These are phyloP conservation scores for Coffea humblotiana DNA, from an alignment of 305 asterid species.

Conservation along the genomic window DNA sequence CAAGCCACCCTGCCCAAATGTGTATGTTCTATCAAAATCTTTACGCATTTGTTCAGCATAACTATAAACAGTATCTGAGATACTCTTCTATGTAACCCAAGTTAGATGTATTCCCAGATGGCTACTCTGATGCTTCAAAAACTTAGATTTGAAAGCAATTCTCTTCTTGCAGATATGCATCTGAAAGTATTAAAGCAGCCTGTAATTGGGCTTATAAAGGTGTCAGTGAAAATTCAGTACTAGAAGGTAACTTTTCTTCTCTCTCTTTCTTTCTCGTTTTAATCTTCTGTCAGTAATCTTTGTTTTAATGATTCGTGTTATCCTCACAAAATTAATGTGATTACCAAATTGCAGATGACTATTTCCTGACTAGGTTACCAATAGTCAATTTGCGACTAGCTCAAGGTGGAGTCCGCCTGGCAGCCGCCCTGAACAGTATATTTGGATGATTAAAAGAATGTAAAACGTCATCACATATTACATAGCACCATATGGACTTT, in stretches of 20 bases:
- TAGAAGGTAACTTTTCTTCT: constrained; percentile 44
- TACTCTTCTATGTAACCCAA: background rate
- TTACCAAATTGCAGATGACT: constrained; percentile 55
- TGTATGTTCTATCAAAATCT: constrained; percentile 36
- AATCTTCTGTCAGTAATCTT: background rate
- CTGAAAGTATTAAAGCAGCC: constrained; percentile 87
- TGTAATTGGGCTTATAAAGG: constrained; percentile 87
- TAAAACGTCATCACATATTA: background rate
- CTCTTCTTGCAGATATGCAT: constrained; percentile 55
- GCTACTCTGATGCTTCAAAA: background rate
- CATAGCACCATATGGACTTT: background rate
- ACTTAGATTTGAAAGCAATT: background rate
- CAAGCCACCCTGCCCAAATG: constrained; percentile 62
- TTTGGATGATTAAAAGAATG: constrained; percentile 41
- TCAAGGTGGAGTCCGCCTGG: constrained; percentile 86
- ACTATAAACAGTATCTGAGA: background rate
- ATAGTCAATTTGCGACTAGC: constrained; percentile 68
- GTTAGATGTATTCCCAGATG: background rate
- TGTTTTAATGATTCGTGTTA: background rate
- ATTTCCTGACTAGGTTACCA: constrained; percentile 63
- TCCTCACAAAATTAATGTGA: background rate
- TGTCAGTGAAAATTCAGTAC: constrained; percentile 56
- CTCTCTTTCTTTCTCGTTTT: background rate
- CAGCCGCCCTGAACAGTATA: constrained; percentile 82
- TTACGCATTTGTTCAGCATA: background rate